phyloP scores from a whole-genome alignment of 2,329 filamentous ascomycete species.

The Rugonectria rugulosa region DNA sequence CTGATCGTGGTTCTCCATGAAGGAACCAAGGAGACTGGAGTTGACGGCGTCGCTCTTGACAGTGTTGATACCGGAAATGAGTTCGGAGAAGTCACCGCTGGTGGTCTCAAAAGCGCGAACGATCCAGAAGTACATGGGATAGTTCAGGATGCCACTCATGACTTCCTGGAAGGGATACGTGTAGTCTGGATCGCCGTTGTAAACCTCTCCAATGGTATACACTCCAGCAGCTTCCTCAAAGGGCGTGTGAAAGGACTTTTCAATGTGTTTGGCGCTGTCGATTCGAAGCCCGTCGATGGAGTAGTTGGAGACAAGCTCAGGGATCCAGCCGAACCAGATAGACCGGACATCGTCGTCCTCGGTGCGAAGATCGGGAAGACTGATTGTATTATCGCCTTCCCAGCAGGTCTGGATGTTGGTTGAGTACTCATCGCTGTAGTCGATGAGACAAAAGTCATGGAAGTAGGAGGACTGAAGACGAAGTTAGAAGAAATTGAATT shows the following conservation, averaged over 20 bases:
- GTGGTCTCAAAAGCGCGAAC: conserved; percentile 19
- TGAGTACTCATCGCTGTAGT: conserved; percentile 23
- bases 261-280: conserved; percentile 69
- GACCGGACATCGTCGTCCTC: conserved; percentile 55
- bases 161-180: conserved; percentile 60
- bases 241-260: conserved; percentile 63
- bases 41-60: conserved; percentile 25
- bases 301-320: conserved; percentile 64
- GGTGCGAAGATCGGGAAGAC: conserved; percentile 69
- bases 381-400: conserved; percentile 28
- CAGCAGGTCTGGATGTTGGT: conserved; percentile 24
- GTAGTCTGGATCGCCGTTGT: conserved; percentile 59
- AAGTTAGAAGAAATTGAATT: background rate
- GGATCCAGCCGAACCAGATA: conserved; percentile 67
- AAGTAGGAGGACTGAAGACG: conserved; percentile 20
- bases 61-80: conserved; percentile 9
- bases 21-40: conserved; percentile 24
- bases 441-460: conserved; percentile 25
- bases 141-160: conserved; percentile 69
- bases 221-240: conserved; percentile 64
- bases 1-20: conserved; percentile 30
- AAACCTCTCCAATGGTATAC: conserved; percentile 68
- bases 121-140: conserved; percentile 54
- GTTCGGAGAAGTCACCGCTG: conserved; percentile 20
- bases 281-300: conserved; percentile 68